Base-by-base conservation (phyloP, 495 filamentous ascomycete species). In the Haplographium delicatum region DNA sequence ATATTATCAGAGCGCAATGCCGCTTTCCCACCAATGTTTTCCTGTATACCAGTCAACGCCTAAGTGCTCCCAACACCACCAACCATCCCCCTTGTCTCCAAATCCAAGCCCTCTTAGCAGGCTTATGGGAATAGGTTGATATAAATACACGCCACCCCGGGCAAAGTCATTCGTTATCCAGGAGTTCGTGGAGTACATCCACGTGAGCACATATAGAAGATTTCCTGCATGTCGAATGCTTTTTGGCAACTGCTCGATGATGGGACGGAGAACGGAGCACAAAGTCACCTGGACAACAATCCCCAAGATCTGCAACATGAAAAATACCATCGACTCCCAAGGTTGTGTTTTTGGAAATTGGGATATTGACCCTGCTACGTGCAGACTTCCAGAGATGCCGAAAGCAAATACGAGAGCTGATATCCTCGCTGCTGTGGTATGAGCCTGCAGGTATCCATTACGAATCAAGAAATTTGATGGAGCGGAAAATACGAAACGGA, bases 61-160 rank as follows among this genome's bases (percentile, higher is more conserved):
- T 28, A 69, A 44, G 34, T 66, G 65, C 23, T 57, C 51, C 39
- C 66, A 59, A 45, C 71, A 68, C 74, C 77, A 84, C 57, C 81
- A 79, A 3, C 74, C 72, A 44, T 79, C 72, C 0, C 63, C 74
- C 28, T 68, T 39, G 6, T 54, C 53, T 2, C 73, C 79, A 9
- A 74, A 60, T 1, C 78, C 79, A 8, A 85, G 30, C 8, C 70
- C 72, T 31, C 83, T 66, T 9, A 83, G 38, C 3, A 67, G 59
- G 56, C 83, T 87, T 1, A 86, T 16, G 0, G 86, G 86, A n/a
- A 89, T 64, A 0, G 84, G 84, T 64, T 88, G 83, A 52, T 72
- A 79, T 15, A 86, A 49, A 79, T 81, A 89, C 6, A 88, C 30
- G 0, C 79, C 83, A 0, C 74, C 74, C 10, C 70, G 64, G 0